Evolutionary conservation across 768 basidiomycete genomes (phyloP).

Genomic region (Boletus patriciae): DNA sequence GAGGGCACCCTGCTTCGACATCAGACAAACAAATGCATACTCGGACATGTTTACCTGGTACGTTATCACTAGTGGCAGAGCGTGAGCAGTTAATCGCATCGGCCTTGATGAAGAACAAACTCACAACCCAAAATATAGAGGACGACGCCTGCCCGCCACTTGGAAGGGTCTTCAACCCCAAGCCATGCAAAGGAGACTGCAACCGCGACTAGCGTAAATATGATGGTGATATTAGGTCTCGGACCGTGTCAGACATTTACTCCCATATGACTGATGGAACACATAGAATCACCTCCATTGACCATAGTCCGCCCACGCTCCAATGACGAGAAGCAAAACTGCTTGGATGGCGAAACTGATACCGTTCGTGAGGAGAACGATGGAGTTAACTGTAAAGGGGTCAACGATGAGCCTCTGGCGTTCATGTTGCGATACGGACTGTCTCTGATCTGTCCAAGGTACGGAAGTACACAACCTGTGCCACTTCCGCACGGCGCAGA

Average conservation of each 20-base stretch:
- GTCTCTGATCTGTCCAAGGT: slow-evolving; percentile 59
- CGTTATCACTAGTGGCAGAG: slow-evolving; percentile 51
- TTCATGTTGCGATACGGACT: slow-evolving; percentile 40
- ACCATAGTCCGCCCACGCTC: slow-evolving; percentile 85
- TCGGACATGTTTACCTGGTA: slow-evolving; percentile 51
- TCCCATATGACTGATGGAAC: neutral
- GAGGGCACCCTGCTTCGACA: slow-evolving; percentile 49
- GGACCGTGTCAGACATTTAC: slow-evolving; percentile 3
- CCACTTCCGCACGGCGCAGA: slow-evolving; percentile 46
- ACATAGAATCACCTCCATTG: slow-evolving; percentile 54
- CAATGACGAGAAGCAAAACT: slow-evolving; percentile 59
- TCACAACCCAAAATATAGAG: slow-evolving; percentile 65
- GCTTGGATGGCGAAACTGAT: slow-evolving; percentile 79
- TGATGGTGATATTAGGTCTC: slow-evolving; percentile 75
- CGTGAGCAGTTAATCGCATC: neutral
- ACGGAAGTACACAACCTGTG: slow-evolving; percentile 63
- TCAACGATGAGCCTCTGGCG: neutral
- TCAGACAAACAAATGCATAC: neutral
- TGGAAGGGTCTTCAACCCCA: slow-evolving; percentile 61
- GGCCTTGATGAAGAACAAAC: slow-evolving; percentile 20
- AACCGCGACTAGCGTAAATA: slow-evolving; percentile 65
- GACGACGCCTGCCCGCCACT: slow-evolving; percentile 61
- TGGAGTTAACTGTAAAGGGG: slow-evolving; percentile 59
- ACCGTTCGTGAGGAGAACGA: slow-evolving; percentile 76
- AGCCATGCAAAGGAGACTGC: slow-evolving; percentile 78